Evolutionary conservation across 345 rosid genomes (phyloP).

Genomic region (Abelmoschus esculentus): DNA sequence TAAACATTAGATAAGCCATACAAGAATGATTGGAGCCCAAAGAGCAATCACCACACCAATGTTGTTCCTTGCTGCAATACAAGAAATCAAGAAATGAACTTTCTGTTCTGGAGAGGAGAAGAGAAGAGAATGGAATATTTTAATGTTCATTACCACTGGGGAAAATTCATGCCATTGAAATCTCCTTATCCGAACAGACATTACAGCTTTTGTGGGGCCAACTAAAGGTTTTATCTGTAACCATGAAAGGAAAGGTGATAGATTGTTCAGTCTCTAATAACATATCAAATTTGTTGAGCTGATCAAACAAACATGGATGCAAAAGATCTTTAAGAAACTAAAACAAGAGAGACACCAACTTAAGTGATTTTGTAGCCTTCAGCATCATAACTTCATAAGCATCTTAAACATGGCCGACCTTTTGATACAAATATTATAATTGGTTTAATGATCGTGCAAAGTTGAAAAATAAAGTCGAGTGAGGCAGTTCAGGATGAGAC

Average conservation of each 20-base stretch:
- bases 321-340: not conserved
- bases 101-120: not conserved
- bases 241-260: conserved; percentile 1
- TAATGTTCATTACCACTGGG: conserved; percentile 63
- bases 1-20: conserved; percentile 26
- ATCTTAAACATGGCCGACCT: conserved; percentile 9
- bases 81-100: conserved; percentile 10
- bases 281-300: not conserved
- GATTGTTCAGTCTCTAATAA: not conserved
- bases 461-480: not conserved
- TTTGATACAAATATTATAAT: not conserved
- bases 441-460: not conserved
- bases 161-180: conserved; percentile 99
- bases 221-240: conserved; percentile 96
- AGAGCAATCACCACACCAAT: conserved; percentile 90
- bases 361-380: conserved; percentile 1
- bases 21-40: conserved; percentile 98
- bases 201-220: conserved; percentile 76
- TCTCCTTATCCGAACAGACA: conserved; percentile 47
- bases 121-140: not conserved
- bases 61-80: conserved; percentile 86
- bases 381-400: not conserved
- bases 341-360: not conserved
- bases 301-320: not conserved
- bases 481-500: not conserved